phyloP scores from a whole-genome alignment of 2,329 filamentous ascomycete genomes.

The Sclerotinia subarctica region DNA sequence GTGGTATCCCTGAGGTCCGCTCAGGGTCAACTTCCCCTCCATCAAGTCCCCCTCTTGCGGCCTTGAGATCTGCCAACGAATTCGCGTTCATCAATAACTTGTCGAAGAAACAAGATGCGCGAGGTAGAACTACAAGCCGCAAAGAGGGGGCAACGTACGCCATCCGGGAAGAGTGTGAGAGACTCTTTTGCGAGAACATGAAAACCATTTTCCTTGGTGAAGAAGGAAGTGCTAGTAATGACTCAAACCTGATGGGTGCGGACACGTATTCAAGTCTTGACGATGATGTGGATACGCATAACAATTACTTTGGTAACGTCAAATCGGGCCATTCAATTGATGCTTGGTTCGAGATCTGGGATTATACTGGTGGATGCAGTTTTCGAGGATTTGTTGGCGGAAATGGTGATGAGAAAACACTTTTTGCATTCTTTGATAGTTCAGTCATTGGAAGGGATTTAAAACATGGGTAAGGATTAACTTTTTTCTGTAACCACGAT shows the following conservation, averaged over 20 bases:
- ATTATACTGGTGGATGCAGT: conserved; percentile 78
- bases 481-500: conserved; percentile 9
- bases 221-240: conserved; percentile 74
- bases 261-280: conserved; percentile 47
- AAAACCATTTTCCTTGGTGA: conserved; percentile 93
- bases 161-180: conserved; percentile 99
- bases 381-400: conserved; percentile 83
- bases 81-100: conserved; percentile 58
- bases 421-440: conserved; percentile 87
- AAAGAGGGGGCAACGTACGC: conserved; percentile 91
- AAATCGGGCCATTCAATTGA: conserved; percentile 31
- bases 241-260: conserved; percentile 85
- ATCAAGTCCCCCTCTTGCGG: conserved; percentile 85
- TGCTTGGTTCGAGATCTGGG: conserved; percentile 44
- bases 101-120: conserved; percentile 36
- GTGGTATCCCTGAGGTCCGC: conserved; percentile 92
- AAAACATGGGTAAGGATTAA: conserved; percentile 71
- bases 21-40: conserved; percentile 67
- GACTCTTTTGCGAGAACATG: conserved; percentile 98
- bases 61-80: conserved; percentile 65
- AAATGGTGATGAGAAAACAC: conserved; percentile 64
- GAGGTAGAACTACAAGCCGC: conserved; percentile 44
- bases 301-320: conserved; percentile 32
- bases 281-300: conserved; percentile 31
- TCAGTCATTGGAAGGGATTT: conserved; percentile 70